A percentile compares a stretch with the other conserved stretches of the same genome.
Evolutionary conservation across 352 stramenopile genomes (phyloP).

Genomic region (Phytopythium aichiense): DNA sequence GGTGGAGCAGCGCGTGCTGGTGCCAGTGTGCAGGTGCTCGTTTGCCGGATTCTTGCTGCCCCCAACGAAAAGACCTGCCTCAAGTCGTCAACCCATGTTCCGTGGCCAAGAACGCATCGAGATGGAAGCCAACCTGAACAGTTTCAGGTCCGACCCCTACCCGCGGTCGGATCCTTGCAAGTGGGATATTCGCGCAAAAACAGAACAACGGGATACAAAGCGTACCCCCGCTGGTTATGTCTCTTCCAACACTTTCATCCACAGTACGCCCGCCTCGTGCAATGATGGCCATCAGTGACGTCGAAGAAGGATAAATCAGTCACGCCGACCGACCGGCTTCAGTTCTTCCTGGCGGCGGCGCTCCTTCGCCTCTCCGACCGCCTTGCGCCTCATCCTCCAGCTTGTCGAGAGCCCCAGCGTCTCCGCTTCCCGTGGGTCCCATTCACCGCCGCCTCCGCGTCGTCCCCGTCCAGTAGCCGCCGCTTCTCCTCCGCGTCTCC

Average conservation of each 20-base stretch:
- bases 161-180: neutral
- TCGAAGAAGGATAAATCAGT: conserved; percentile 2
- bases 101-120: neutral
- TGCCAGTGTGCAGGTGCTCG: too few species aligned
- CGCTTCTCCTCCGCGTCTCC: neutral
- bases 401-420: neutral
- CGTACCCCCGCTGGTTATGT: neutral
- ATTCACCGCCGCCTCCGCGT: neutral
- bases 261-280: neutral
- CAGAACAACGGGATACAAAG: neutral
- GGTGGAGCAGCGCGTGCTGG: too few species aligned
- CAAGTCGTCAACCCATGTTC: conserved; percentile 4
- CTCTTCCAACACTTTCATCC: neutral
- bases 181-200: neutral
- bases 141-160: neutral
- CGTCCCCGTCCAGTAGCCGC: neutral
- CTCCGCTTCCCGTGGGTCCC: neutral
- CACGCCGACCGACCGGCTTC: neutral
- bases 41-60: too few species aligned
- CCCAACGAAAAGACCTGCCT: neutral
- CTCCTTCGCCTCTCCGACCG: neutral
- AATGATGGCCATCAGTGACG: conserved; percentile 1
- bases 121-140: neutral
- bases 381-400: neutral
- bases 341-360: neutral